Evolutionary conservation across 306 rosid species (phyloP), one percentile per base, ranked within the genome.

Genomic region (Rosa chinensis): DNA sequence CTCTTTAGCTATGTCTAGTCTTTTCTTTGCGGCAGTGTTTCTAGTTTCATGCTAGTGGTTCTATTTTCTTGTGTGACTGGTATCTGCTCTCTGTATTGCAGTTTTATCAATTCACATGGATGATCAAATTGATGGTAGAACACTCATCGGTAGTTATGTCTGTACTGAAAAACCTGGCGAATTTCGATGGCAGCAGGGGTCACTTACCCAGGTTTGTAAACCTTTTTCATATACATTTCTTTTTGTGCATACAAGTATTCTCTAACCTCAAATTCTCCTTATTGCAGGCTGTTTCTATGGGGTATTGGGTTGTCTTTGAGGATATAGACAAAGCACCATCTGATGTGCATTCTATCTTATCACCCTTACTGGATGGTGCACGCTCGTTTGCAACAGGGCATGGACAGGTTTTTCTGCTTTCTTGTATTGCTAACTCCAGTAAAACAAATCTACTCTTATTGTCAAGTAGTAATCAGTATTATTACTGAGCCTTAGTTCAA

Each of bases 121-220:
- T 83, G 97, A 94, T 81, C 99, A 94, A 85, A 89, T 90, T 80
- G 99, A 94, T 62, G 95, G 91, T 59, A 89, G 90, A 80, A 94
- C 94, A 78, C 86, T 94, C 79, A 83, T 91, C 48, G 97, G 99
- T 80, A 84, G 93, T 77, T 90, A 91, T 63, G 95, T 91, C 13
- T 87, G 97, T 84, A 83, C 99, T 17, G 97, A 94, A 79, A 87
- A 79, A 78, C 97, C 97, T 28, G 99, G 99, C 74, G 97, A 94
- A 73, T 94, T 92, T 81, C 85, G 89, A 86, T 94, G 99, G 99
- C 99, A 94, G 85, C 99, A 94, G 20, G 97, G 99, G 62, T 91
- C 97, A 28, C 97, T 94, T 83, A 89, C 95, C 28, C 99, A 94
- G 97, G 99, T 94, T 80, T 75, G 84, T 82, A 72, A 68, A 86